Base-by-base conservation (phyloP, 768 basidiomycete genomes). In the Lactarius deliciosus region DNA sequence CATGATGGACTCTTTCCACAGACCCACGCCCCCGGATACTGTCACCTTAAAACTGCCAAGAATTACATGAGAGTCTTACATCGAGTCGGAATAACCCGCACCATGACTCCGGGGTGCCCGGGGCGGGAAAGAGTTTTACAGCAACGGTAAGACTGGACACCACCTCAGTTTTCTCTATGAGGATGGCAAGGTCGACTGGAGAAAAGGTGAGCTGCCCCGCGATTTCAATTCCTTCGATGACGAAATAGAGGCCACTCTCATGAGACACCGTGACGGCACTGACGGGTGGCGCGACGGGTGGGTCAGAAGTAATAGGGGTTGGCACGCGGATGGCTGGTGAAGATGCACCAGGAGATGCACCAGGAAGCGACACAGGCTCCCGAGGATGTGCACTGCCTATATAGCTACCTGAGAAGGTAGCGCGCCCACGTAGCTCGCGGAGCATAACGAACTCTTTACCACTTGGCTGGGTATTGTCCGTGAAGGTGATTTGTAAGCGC, bases 231-330 rank as follows among this genome's bases (percentile, higher is more conserved):
- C 66, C 66, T n/a, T 45, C 53, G 11, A 38, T 36, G 22, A 36
- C 18, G 32, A 67, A 64, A 45, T 64, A 34, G 34, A 67, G 50
- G 45, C 66, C 66, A 56, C 28, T 25, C 55, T 64, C 62, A 32
- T 45, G 5, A 16, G 66, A 60, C 11, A 67, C 62, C 32, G 32
- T 34, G 32, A 34, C 9, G 32, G 32, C 30, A 30, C 30, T 30
- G 30, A 30, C 30, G 30, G 30, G 30, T 30, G 5, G n/a, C n/a
- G n/a, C n/a, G n/a, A n/a, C n/a, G n/a, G n/a, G 32, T 34, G 32
- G 32, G 32, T 34, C 32, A 9, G 32, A 34, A 34, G 8, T 34
- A 9, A 34, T 34, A 34, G 32, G 8, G 32, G 32, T 34, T 34
- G 32, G 32, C 9, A 34, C 32, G 9, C 32, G 2, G 36, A 36